Evolutionary conservation across 2,329 filamentous ascomycete species (phyloP).

Genomic region (Onygenales sp.): DNA sequence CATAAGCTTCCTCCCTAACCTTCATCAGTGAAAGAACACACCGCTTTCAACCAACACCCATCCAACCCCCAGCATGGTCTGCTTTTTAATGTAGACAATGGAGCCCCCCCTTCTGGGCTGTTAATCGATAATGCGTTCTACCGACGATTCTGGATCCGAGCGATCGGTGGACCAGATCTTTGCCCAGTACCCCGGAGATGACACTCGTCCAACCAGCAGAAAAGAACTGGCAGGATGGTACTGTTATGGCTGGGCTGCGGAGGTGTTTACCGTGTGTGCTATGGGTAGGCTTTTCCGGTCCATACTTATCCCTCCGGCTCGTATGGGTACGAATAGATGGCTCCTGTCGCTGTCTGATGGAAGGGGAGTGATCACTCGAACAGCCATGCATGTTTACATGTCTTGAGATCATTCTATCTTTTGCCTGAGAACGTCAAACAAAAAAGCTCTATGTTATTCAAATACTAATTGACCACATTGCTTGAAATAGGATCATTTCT

Average conservation of each 20-base stretch:
- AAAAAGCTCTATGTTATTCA: too few relatives aligned
- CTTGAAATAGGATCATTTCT: slow-evolving; percentile 68
- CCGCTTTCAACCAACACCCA: too few relatives aligned
- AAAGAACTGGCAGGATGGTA: slow-evolving; percentile 94
- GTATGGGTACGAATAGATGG: not conserved
- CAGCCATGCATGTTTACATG: not conserved
- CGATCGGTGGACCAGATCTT: too few relatives aligned
- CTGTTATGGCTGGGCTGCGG: slow-evolving; percentile 88
- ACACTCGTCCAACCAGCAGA: slow-evolving; percentile 74
- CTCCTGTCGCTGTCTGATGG: not conserved
- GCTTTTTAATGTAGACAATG: too few relatives aligned
- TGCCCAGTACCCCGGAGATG: slow-evolving; percentile 66
- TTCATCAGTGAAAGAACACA: too few relatives aligned
- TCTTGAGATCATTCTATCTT: not conserved
- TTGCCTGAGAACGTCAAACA: not conserved
- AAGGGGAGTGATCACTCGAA: not conserved
- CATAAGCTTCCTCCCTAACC: too few relatives aligned
- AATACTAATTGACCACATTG: not conserved
- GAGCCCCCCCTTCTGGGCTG: too few relatives aligned
- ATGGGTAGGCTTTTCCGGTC: slow-evolving; percentile 42
- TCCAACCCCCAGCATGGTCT: too few relatives aligned
- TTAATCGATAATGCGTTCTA: too few relatives aligned
- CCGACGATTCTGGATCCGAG: too few relatives aligned
- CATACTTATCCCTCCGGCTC: not conserved
- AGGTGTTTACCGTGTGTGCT: slow-evolving; percentile 91